Evolutionary conservation across 306 rosid species (phyloP).

Genomic region (Corylus avellana): DNA sequence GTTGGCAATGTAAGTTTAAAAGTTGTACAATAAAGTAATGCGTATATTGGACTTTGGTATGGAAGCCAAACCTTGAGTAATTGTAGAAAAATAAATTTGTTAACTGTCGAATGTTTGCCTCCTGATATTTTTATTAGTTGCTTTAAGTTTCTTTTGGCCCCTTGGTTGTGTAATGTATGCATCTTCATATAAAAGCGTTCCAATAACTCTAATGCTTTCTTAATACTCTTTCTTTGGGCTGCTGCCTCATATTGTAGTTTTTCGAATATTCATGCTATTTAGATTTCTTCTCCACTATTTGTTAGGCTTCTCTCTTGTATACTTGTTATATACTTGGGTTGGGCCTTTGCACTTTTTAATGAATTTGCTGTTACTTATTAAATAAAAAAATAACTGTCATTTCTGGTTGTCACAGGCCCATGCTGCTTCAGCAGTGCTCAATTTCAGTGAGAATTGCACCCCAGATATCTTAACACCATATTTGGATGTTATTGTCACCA

Average conservation of each 20-base stretch:
- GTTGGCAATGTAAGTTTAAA: background rate
- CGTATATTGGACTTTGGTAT: background rate
- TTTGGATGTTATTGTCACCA: constrained; percentile 72
- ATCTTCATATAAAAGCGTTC: background rate
- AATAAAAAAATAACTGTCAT: too few species aligned
- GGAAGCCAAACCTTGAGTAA: background rate
- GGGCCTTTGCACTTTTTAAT: too few species aligned
- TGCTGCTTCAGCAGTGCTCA: constrained; percentile 79
- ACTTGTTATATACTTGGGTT: too few species aligned
- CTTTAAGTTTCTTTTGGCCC: background rate
- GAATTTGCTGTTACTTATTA: too few species aligned
- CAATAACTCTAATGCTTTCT: background rate
- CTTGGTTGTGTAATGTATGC: background rate
- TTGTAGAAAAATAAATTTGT: too few species aligned
- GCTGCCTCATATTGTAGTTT: too few species aligned
- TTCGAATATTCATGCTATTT: too few species aligned
- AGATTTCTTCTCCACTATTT: too few species aligned
- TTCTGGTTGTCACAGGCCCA: constrained; percentile 54
- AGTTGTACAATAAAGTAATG: too few species aligned
- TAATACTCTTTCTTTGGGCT: too few species aligned
- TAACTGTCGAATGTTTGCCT: background rate
- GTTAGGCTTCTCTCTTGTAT: too few species aligned
- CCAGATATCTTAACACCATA: constrained; percentile 65
- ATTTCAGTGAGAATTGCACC: constrained; percentile 74
- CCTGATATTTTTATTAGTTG: background rate